phyloP scores from a whole-genome alignment of 2,329 filamentous ascomycete genomes.

The Dendrostoma leiphaemia region DNA sequence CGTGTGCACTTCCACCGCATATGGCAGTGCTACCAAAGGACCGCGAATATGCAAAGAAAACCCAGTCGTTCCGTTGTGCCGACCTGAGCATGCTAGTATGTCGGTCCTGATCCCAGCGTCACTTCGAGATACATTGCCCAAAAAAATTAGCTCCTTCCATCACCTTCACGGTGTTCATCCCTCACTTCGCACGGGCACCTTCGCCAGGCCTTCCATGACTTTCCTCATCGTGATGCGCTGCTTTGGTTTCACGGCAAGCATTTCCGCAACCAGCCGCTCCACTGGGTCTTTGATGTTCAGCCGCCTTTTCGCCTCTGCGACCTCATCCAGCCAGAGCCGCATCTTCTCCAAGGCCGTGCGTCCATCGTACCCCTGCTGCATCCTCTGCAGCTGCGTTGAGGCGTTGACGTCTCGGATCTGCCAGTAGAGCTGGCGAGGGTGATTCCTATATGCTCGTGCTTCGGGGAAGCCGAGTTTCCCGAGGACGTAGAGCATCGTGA shows the following conservation, averaged over 20 bases:
- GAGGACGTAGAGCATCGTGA: constrained; percentile 60
- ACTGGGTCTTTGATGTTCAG: constrained; percentile 47
- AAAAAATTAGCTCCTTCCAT: neutral
- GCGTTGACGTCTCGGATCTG: constrained; percentile 54
- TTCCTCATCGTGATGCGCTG: constrained; percentile 55
- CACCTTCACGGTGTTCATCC: constrained; percentile 21
- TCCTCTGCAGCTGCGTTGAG: constrained; percentile 28
- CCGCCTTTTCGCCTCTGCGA: constrained; percentile 45
- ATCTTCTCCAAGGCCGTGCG: constrained; percentile 39
- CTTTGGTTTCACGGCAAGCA: constrained; percentile 50
- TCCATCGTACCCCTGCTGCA: constrained; percentile 19
- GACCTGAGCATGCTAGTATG: neutral
- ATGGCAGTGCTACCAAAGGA: neutral
- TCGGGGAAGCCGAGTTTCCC: constrained; percentile 56
- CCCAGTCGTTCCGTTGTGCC: neutral
- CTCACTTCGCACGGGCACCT: constrained; percentile 26
- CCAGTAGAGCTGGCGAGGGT: constrained; percentile 55
- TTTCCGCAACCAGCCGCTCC: constrained; percentile 51
- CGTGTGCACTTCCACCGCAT: neutral
- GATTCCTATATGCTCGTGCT: constrained; percentile 44
- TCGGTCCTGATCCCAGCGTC: neutral
- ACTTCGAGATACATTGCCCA: too few species aligned
- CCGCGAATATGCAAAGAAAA: neutral
- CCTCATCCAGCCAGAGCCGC: constrained; percentile 55
- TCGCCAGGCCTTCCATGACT: constrained; percentile 42